Percentiles rank a stretch among this genome's conserved stretches.
phyloP scores from a whole-genome alignment of 257 asterid species.

The Salvia splendens region DNA sequence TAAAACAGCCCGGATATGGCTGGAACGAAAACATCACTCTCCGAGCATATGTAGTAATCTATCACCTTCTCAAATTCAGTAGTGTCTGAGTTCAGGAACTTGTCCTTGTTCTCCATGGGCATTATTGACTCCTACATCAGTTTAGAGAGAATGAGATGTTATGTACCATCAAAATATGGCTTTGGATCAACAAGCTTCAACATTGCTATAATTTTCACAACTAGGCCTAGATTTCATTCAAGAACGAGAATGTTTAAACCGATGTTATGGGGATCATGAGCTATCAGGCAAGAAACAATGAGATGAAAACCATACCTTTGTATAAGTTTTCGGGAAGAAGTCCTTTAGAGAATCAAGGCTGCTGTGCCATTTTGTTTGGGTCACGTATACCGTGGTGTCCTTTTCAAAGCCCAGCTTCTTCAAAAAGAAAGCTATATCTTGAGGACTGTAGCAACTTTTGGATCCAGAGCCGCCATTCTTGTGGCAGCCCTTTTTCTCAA shows the following conservation, averaged over 20 bases:
- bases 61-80: constrained; percentile 49
- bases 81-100: constrained; percentile 47
- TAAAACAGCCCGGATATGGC: constrained; percentile 83
- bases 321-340: constrained; percentile 74
- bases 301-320: constrained; percentile 54
- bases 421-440: constrained; percentile 68
- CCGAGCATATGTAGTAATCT: constrained; percentile 49
- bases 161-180: background rate
- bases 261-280: background rate
- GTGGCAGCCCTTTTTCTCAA: constrained; percentile 87
- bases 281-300: background rate
- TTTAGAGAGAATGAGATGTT: constrained; percentile 21
- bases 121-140: constrained; percentile 70
- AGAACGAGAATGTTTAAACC: background rate
- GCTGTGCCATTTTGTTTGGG: constrained; percentile 84
- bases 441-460: constrained; percentile 79
- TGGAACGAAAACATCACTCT: constrained; percentile 53
- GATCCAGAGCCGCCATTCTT: constrained; percentile 52
- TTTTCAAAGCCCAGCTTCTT: constrained; percentile 72
- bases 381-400: constrained; percentile 75
- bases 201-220: background rate
- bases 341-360: constrained; percentile 74
- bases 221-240: background rate
- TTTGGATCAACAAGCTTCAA: background rate
- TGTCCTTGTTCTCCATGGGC: constrained; percentile 52